These are phyloP conservation scores for Polygonum aviculare DNA, from an alignment of 148 eudicot species.

Conservation along the genomic window DNA sequence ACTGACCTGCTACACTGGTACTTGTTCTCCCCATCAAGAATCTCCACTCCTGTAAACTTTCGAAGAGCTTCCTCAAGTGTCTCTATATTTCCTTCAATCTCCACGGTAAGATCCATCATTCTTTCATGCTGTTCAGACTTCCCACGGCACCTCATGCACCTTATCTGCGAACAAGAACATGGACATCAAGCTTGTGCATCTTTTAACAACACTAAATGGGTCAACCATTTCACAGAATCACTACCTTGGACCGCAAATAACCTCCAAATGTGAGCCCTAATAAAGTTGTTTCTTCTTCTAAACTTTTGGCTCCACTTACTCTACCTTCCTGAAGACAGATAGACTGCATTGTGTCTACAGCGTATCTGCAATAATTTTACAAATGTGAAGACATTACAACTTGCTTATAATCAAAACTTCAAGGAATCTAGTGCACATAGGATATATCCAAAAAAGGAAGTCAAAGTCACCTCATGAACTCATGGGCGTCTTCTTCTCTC, in stretches of 20 bases:
- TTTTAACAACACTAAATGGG: background rate
- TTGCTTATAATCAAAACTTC: background rate
- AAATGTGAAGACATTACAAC: slow-evolving; percentile 1
- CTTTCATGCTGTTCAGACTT: slow-evolving; percentile 68
- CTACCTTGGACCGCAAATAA: slow-evolving; percentile 76
- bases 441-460: background rate
- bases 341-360: slow-evolving; percentile 69
- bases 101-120: slow-evolving; percentile 88
- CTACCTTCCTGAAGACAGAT: slow-evolving; percentile 57
- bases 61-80: slow-evolving; percentile 72
- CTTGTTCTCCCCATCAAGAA: slow-evolving; percentile 85
- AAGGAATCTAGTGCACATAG: background rate
- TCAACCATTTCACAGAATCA: background rate
- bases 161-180: slow-evolving; percentile 39
- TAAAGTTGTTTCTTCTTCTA: slow-evolving; percentile 70
- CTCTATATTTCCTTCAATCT: slow-evolving; percentile 70
- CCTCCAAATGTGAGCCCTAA: slow-evolving; percentile 88
- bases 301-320: slow-evolving; percentile 26
- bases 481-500: slow-evolving; percentile 90
- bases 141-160: slow-evolving; percentile 62
- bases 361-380: slow-evolving; percentile 42
- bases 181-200: background rate
- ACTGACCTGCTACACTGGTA: slow-evolving; percentile 68
- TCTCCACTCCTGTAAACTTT: slow-evolving; percentile 56
- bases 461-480: slow-evolving; percentile 58